Conservation (phyloP, 345 rosid genomes). For the Hypericum perforatum region DNA sequence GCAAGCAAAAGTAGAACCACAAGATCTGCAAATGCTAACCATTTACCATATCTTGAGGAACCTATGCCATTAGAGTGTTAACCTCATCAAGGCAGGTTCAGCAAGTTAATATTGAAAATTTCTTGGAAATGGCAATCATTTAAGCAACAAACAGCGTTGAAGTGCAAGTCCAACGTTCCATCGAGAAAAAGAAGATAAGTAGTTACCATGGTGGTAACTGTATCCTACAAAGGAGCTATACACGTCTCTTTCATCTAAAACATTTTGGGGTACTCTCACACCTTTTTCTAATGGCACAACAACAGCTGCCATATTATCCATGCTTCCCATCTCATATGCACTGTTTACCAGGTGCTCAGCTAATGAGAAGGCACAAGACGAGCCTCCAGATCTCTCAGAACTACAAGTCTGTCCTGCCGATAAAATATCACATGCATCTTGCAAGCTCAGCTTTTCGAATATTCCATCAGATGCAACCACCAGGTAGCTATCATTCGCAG, state of each 20-base stretch:
- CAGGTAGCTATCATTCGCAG: conserved; percentile 66
- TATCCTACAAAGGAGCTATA: conserved; percentile 24
- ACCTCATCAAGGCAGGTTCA: too few species aligned
- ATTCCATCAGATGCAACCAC: conserved; percentile 95
- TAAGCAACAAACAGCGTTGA: too few species aligned
- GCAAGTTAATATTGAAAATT: too few species aligned
- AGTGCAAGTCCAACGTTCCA: too few species aligned
- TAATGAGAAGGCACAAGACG: conserved; percentile 60
- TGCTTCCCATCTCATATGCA: conserved; percentile 70
- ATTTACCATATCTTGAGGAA: too few species aligned
- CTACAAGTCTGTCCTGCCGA: conserved; percentile 45
- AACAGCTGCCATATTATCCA: conserved; percentile 77
- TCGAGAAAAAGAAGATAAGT: neutral
- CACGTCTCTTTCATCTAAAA: conserved; percentile 21
- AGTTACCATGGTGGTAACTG: conserved; percentile 42
- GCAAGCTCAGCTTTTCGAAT: conserved; percentile 67
- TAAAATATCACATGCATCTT: conserved; percentile 72
- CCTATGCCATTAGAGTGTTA: too few species aligned
- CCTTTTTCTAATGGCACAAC: conserved; percentile 59
- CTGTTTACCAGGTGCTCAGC: conserved; percentile 75
- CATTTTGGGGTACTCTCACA: conserved; percentile 30
- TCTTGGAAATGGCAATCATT: too few species aligned
- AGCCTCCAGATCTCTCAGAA: conserved; percentile 25
- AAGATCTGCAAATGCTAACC: too few species aligned
- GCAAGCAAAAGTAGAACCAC: too few species aligned